phyloP scores from a whole-genome alignment of 2,329 filamentous ascomycete genomes.

The Ophiostoma piceae region DNA sequence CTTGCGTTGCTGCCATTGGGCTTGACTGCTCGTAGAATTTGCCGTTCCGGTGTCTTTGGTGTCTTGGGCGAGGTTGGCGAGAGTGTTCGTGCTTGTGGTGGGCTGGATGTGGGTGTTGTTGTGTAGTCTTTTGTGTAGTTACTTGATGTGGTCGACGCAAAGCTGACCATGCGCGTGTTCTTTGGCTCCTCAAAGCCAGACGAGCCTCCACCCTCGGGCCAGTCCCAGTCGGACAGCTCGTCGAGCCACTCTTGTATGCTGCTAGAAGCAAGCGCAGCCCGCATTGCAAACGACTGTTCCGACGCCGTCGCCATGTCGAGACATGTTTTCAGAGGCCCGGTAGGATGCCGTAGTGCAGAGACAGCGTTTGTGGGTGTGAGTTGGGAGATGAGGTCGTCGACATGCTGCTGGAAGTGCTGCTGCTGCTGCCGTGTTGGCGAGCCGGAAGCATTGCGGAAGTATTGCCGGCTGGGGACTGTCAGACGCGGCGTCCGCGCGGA shows the following conservation, averaged over 20 bases:
- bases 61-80: constrained; percentile 19
- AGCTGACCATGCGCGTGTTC: not conserved
- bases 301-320: constrained; percentile 57
- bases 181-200: constrained; percentile 50
- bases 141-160: not conserved
- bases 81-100: not conserved
- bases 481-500: constrained; percentile 37
- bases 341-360: constrained; percentile 53
- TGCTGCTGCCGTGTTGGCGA: constrained; percentile 42
- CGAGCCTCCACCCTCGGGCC: constrained; percentile 46
- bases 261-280: constrained; percentile 64
- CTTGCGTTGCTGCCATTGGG: not conserved
- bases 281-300: constrained; percentile 66
- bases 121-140: not conserved
- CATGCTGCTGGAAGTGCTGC: constrained; percentile 29
- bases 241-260: constrained; percentile 68
- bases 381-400: constrained; percentile 56
- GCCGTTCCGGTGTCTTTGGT: constrained; percentile 24
- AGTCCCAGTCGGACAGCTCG: constrained; percentile 60
- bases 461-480: constrained; percentile 37
- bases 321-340: constrained; percentile 51
- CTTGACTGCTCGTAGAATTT: constrained; percentile 14
- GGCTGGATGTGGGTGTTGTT: constrained; percentile 19
- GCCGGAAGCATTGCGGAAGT: constrained; percentile 37
- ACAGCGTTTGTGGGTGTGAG: constrained; percentile 57